A percentile compares a stretch with the other conserved stretches of the same genome.
phyloP scores from a whole-genome alignment of 306 rosid species.

The Sicyos edulis region DNA sequence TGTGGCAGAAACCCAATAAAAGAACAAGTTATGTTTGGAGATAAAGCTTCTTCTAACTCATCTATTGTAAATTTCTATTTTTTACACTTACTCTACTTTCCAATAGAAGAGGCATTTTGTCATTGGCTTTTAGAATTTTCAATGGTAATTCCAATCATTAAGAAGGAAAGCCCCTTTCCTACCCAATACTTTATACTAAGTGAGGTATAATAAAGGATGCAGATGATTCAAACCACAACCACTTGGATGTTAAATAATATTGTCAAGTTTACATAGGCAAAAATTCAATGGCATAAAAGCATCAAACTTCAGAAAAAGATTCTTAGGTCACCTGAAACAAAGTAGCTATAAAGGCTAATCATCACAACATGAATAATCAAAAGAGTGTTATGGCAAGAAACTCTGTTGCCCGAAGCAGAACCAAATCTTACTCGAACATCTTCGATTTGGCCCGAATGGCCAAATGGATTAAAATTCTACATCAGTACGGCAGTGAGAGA shows the following conservation, averaged over 20 bases:
- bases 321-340: not conserved
- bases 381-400: not conserved
- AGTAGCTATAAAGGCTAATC: not conserved
- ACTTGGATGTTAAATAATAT: not conserved
- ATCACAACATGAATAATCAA: constrained; percentile 7
- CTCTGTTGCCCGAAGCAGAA: constrained; percentile 2
- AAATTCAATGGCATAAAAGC: constrained; percentile 14
- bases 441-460: too few relatives aligned
- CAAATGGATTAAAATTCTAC: not conserved
- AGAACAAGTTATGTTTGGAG: too few relatives aligned
- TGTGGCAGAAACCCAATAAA: too few relatives aligned
- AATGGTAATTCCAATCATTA: too few relatives aligned
- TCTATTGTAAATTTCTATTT: too few relatives aligned
- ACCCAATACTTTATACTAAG: not conserved
- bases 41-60: too few relatives aligned
- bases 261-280: not conserved
- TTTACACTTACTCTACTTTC: too few relatives aligned
- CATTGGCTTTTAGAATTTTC: too few relatives aligned
- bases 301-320: not conserved
- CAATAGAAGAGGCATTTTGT: too few relatives aligned
- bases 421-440: constrained; percentile 1
- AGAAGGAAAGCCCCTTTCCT: too few relatives aligned
- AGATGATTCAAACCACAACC: not conserved
- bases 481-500: not conserved
- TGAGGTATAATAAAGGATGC: not conserved